Conservation (phyloP, 2,329 filamentous ascomycete species). For the Capronia coronata region DNA sequence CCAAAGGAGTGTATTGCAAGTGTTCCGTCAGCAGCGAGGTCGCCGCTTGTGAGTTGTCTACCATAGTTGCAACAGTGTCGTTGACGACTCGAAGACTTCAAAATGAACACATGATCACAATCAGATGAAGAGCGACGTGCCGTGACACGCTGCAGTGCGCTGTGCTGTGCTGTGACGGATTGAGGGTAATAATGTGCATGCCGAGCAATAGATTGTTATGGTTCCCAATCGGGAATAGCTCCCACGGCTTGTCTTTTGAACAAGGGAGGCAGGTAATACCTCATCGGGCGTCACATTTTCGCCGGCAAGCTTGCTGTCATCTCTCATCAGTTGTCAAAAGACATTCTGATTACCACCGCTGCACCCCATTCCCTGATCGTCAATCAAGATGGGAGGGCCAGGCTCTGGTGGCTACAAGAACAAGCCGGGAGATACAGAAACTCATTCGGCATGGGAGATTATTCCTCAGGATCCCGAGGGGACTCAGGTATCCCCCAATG, state of each 20-base stretch:
- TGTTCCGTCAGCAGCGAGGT: constrained; percentile 80
- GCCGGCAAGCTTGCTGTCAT: not conserved
- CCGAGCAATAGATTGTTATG: not conserved
- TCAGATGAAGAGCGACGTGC: not conserved
- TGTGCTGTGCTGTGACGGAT: not conserved
- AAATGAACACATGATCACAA: not conserved
- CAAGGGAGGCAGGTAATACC: not conserved
- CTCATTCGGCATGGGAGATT: constrained; percentile 30
- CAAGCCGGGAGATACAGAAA: constrained; percentile 28
- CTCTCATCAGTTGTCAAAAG: constrained; percentile 14
- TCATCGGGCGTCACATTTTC: not conserved
- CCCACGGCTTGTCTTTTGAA: not conserved
- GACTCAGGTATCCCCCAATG: constrained; percentile 22
- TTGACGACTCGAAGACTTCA: too few relatives aligned
- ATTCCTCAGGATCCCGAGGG: constrained; percentile 27
- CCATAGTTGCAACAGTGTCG: constrained; percentile 15
- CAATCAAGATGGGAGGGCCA: constrained; percentile 25
- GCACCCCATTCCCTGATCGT: not conserved
- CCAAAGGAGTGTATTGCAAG: constrained; percentile 86
- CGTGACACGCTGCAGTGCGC: not conserved
- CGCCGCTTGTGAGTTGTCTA: constrained; percentile 31
- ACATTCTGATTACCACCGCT: constrained; percentile 17
- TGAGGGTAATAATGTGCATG: too few relatives aligned
- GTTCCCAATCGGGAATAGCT: not conserved
- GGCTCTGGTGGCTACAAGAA: constrained; percentile 30